Percentiles rank a stretch among this genome's conserved stretches.
phyloP scores from a whole-genome alignment of 495 filamentous ascomycete species.

The Neurospora africana region DNA sequence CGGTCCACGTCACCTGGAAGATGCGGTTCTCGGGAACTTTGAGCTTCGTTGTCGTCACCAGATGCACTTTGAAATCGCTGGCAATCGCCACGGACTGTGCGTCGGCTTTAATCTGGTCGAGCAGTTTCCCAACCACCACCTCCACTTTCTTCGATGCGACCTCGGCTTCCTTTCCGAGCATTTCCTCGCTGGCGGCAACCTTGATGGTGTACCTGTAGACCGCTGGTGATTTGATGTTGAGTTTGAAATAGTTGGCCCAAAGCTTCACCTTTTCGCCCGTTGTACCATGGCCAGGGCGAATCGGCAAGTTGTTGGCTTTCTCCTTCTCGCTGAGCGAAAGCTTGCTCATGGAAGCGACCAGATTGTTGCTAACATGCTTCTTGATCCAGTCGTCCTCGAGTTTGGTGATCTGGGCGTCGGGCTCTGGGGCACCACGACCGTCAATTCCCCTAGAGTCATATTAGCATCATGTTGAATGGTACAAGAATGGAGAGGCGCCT shows the following conservation, averaged over 20 bases:
- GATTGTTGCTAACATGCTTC: background rate
- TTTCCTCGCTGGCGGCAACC: conserved; percentile 22
- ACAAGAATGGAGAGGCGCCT: conserved; percentile 5
- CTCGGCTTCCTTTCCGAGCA: conserved; percentile 21
- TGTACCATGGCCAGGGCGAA: conserved; percentile 51
- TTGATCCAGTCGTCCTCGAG: conserved; percentile 27
- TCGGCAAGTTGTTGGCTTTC: conserved; percentile 20
- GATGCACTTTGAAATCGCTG: conserved; percentile 47
- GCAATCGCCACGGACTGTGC: conserved; percentile 25
- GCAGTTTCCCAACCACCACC: conserved; percentile 33
- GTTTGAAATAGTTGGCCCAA: conserved; percentile 55
- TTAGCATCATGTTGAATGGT: conserved; percentile 4
- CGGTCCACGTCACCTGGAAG: conserved; percentile 32
- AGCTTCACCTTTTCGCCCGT: conserved; percentile 39
- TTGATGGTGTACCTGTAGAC: conserved; percentile 31
- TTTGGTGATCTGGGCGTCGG: conserved; percentile 20
- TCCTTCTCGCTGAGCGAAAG: conserved; percentile 13
- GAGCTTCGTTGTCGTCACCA: conserved; percentile 35
- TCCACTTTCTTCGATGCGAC: conserved; percentile 41
- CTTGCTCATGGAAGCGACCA: conserved; percentile 15
- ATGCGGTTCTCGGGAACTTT: conserved; percentile 20
- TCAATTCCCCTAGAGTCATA: background rate
- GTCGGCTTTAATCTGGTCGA: conserved; percentile 14
- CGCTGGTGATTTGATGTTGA: conserved; percentile 29
- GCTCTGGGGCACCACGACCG: conserved; percentile 5